Conservation (phyloP, 1,139 yeast genomes). For the Candida pseudoviswanathii region DNA sequence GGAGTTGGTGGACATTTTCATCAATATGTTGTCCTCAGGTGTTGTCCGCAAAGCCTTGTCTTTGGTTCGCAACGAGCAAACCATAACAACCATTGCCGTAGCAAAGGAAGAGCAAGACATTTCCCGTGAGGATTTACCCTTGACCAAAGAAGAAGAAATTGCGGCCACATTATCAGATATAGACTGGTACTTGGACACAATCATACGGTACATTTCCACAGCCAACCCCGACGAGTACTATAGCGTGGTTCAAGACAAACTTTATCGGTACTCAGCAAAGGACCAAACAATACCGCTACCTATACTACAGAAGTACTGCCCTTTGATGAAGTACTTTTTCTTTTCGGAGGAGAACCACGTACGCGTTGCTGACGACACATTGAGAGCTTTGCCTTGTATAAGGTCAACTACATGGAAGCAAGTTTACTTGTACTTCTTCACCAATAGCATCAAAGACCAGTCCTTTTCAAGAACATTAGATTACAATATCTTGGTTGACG, state of each 20-base stretch:
- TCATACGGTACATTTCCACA: conserved; percentile 54
- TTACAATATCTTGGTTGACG: conserved; percentile 32
- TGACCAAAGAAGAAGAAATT: conserved; percentile 13
- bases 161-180: conserved; percentile 26
- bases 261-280: conserved; percentile 35
- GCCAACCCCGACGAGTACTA: conserved; percentile 56
- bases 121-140: conserved; percentile 12
- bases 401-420: conserved; percentile 58
- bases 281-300: conserved; percentile 48
- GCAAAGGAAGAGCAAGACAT: conserved; percentile 13
- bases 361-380: conserved; percentile 41
- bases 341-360: conserved; percentile 42
- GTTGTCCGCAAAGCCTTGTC: conserved; percentile 23
- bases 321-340: conserved; percentile 52
- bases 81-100: conserved; percentile 15
- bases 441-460: conserved; percentile 57
- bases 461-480: conserved; percentile 58
- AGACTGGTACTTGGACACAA: conserved; percentile 47
- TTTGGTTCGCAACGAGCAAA: conserved; percentile 23
- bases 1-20: conserved; percentile 23
- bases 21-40: conserved; percentile 25
- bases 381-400: conserved; percentile 41
- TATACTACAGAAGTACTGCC: conserved; percentile 43
- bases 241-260: conserved; percentile 36
- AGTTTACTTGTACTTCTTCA: conserved; percentile 51